Base-by-base conservation (phyloP, 2,329 filamentous ascomycete genomes). In the Peltaster fructicola region DNA sequence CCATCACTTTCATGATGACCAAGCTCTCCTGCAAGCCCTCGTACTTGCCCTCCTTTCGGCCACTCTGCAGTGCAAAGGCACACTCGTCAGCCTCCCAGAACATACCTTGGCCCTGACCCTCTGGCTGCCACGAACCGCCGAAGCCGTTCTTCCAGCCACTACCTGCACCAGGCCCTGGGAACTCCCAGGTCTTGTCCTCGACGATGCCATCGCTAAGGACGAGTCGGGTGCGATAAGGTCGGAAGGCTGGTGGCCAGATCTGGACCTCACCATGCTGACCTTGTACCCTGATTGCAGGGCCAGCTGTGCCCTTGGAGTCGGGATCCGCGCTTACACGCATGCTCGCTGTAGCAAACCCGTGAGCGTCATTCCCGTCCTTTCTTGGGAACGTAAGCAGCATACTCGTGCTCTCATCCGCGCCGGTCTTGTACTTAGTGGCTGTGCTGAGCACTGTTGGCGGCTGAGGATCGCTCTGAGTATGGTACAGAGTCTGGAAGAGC, bases 401-500 rank as follows among this genome's bases (percentile, higher is more conserved):
- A 38, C 65, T 74, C n/a, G 78, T 82, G 36, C 65, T 65, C 53
- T 84, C 76, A 47, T 91, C 80, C 13, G 68, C 71, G 9, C 77
- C 77, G 1, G 76, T 80, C 32, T 58, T 58, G 51, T 80, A 80
- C 45, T 76, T 75, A 44, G 68, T 69, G 40, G 82, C 68, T n/a
- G 57, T 43, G 25, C 76, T 68, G 1, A 72, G 54, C 3, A 88
- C 71, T 21, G 57, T 27, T 4, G 82, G 82, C 1, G 64, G 44
- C 48, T 79, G 65, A 38, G 80, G 76, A 26, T 65, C 49, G 7
- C 55, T 48, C 43, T 84, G 75, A 3, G 76, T 68, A 49, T 82
- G 78, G 54, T 91, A 91, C 14, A 91, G 63, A 21, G 74, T 75
- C 53, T 91, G 80, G 63, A 85, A 90, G 5, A 88, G 65, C 82